These are phyloP conservation scores for Melampsora larici-populina DNA, from an alignment of 1,284 basidiomycete genomes.

Conservation along the genomic window DNA sequence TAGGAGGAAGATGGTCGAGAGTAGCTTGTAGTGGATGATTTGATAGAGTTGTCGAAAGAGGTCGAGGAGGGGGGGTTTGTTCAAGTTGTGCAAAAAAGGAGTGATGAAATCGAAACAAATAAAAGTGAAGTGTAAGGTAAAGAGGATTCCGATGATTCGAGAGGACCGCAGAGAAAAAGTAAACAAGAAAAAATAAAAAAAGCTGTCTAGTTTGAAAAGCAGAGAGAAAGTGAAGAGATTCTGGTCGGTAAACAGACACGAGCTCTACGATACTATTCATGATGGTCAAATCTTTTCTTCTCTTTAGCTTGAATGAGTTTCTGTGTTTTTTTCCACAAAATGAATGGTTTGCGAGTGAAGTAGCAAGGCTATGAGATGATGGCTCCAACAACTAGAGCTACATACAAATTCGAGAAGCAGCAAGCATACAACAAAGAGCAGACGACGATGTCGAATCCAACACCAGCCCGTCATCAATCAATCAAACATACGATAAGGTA, in stretches of 20 bases:
- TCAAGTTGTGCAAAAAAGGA: no score
- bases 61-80: no score
- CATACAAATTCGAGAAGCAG: slow-evolving; percentile 1
- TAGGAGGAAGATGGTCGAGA: no score
- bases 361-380: neutral
- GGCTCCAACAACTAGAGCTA: slow-evolving; percentile 8
- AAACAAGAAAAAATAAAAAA: neutral
- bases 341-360: neutral
- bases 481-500: no score
- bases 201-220: neutral
- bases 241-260: no score
- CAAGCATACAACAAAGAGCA: neutral
- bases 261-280: no score
- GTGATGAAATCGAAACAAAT: no score
- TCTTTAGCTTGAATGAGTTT: neutral
- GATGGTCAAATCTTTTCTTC: neutral
- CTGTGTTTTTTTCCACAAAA: neutral
- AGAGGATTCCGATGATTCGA: no score
- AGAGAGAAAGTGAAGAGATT: neutral
- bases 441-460: neutral
- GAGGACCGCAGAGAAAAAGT: neutral
- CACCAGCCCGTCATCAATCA: no score
- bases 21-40: no score
- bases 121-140: no score
- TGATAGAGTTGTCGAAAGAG: no score